These are phyloP conservation scores for Alternaria tenuissima DNA, from an alignment of 2,329 filamentous ascomycete genomes.

Conservation along the genomic window DNA sequence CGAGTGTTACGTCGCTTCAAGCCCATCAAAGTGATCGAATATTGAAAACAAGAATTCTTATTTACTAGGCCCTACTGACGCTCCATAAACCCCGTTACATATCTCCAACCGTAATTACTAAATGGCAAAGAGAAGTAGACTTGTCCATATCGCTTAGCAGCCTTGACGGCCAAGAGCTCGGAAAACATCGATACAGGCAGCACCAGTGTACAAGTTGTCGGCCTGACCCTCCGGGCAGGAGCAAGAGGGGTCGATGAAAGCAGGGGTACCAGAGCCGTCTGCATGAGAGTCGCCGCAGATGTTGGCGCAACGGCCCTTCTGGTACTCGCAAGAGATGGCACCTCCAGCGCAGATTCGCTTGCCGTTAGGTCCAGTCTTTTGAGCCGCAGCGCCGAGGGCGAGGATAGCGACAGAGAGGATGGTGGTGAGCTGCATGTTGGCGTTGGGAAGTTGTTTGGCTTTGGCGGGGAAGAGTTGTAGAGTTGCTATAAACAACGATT, in stretches of 20 bases:
- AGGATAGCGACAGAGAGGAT: neutral
- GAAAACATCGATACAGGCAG: neutral
- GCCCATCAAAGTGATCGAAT: no score
- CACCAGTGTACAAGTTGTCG: neutral
- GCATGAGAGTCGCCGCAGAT: neutral
- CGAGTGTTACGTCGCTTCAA: no score
- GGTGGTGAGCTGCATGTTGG: neutral
- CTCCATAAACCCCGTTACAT: neutral
- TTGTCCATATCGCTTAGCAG: neutral
- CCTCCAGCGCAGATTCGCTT: neutral
- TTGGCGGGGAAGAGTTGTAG: neutral
- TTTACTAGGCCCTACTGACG: neutral
- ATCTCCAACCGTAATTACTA: neutral
- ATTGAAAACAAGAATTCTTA: neutral
- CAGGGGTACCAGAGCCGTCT: neutral
- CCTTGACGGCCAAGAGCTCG: neutral
- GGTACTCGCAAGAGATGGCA: neutral
- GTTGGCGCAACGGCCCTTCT: neutral
- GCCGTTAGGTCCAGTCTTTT: neutral
- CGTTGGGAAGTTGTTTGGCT: no score
- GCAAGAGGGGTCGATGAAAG: no score
- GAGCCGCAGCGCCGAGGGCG: neutral
- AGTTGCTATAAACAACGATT: neutral
- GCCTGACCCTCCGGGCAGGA: no score
- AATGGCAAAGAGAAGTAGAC: slow-evolving; percentile 12